A percentile compares a stretch with the other conserved stretches of the same genome.
These are phyloP conservation scores for Podila clonocystis DNA, from an alignment of 192 early-diverging fungal species.

Conservation along the genomic window DNA sequence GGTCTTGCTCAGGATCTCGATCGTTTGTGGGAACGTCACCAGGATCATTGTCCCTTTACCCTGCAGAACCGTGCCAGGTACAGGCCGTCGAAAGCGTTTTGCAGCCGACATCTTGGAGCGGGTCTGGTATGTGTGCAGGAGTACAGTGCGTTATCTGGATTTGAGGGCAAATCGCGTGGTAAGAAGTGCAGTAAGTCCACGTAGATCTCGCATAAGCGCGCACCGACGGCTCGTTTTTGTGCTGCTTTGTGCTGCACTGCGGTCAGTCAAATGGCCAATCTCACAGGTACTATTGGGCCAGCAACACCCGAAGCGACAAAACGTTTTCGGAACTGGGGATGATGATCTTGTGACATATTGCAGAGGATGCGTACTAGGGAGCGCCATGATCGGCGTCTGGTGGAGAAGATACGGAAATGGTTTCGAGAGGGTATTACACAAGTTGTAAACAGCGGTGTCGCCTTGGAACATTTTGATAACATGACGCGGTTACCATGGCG, in stretches of 20 bases:
- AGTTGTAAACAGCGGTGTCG: constrained; percentile 45
- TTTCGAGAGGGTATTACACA: constrained; percentile 7
- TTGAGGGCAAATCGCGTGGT: constrained; percentile 33
- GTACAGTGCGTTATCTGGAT: constrained; percentile 52
- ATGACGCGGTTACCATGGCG: constrained; percentile 65
- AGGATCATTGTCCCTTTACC: constrained; percentile 38
- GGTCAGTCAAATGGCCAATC: constrained; percentile 67
- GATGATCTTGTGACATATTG: no score
- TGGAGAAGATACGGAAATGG: not conserved
- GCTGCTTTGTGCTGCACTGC: constrained; percentile 61
- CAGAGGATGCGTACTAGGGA: no score
- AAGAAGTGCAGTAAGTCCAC: constrained; percentile 61
- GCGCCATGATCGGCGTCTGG: not conserved
- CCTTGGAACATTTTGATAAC: constrained; percentile 37
- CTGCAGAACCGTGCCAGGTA: constrained; percentile 50
- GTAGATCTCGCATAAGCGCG: constrained; percentile 56
- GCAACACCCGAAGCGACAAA: not conserved
- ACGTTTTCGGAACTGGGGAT: not conserved
- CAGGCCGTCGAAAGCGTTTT: constrained; percentile 55
- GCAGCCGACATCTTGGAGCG: constrained; percentile 63
- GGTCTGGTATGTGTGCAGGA: no score
- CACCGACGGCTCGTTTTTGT: constrained; percentile 59
- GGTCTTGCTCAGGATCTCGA: constrained; percentile 60
- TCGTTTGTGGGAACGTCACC: constrained; percentile 54
- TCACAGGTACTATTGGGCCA: constrained; percentile 48